These are phyloP conservation scores for Kwoniella shandongensis DNA, from an alignment of 768 basidiomycete species.

Conservation along the genomic window DNA sequence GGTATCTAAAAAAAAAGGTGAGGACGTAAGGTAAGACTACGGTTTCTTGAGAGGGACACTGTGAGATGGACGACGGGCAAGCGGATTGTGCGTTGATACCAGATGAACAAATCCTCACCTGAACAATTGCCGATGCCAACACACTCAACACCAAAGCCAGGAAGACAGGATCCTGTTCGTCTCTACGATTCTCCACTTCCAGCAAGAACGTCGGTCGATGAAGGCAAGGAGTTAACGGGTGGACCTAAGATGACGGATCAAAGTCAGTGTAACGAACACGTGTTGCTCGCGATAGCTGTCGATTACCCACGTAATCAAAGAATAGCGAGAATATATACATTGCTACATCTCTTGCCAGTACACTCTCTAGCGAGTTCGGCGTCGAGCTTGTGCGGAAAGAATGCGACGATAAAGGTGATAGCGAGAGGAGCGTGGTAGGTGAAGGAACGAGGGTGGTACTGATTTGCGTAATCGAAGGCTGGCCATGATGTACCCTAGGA, in stretches of 20 bases:
- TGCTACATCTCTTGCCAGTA: constrained; percentile 21
- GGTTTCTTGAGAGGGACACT: background rate
- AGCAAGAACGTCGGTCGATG: constrained; percentile 91
- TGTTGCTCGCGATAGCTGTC: no score
- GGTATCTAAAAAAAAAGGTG: constrained; percentile 1
- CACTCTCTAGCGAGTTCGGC: constrained; percentile 36
- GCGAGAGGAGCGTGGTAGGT: constrained; percentile 4
- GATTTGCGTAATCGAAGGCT: background rate
- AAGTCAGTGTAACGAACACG: no score
- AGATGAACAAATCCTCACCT: constrained; percentile 57
- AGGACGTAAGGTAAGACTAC: background rate
- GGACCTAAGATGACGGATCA: constrained; percentile 60
- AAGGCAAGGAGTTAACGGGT: constrained; percentile 85
- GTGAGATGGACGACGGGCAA: no score
- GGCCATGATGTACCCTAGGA: no score
- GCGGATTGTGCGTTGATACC: no score
- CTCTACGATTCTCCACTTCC: constrained; percentile 71
- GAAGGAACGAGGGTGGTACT: background rate
- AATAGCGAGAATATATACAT: constrained; percentile 34
- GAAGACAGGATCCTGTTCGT: constrained; percentile 59
- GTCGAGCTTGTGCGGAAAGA: constrained; percentile 4
- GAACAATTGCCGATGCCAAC: constrained; percentile 77
- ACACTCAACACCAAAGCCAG: constrained; percentile 58
- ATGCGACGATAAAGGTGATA: constrained; percentile 18
- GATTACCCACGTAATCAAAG: constrained; percentile 45